These are phyloP conservation scores for Fusarium sp. DNA, from an alignment of 2,329 filamentous ascomycete species.

Conservation along the genomic window DNA sequence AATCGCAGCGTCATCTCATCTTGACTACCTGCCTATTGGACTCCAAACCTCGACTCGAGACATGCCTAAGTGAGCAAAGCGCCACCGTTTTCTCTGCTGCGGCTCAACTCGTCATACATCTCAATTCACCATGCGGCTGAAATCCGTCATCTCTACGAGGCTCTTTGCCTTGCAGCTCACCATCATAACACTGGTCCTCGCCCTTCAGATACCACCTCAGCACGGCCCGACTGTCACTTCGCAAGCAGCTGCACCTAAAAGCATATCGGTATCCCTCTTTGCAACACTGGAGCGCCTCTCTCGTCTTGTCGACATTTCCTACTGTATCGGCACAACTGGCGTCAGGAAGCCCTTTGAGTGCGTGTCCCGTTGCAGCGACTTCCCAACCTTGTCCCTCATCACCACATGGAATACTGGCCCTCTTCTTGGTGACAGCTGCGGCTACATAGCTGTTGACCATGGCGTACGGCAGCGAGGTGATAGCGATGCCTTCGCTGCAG, in stretches of 20 bases:
- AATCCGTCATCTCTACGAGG: background rate
- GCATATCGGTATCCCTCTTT: constrained; percentile 64
- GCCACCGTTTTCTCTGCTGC: background rate
- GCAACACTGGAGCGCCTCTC: constrained; percentile 83
- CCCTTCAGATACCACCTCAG: constrained; percentile 23
- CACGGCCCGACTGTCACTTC: background rate
- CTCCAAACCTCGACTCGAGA: background rate
- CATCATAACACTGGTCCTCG: constrained; percentile 23
- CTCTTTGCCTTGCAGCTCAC: constrained; percentile 34
- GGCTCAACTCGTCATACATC: background rate
- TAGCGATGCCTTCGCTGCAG: constrained; percentile 10
- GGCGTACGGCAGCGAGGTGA: constrained; percentile 36
- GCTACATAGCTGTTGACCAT: constrained; percentile 91
- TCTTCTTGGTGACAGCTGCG: constrained; percentile 87
- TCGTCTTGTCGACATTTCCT: constrained; percentile 91
- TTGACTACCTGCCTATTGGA: background rate
- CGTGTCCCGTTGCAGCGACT: constrained; percentile 83
- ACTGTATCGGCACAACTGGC: constrained; percentile 87
- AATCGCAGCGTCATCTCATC: background rate
- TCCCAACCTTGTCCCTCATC: constrained; percentile 78
- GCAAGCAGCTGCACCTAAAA: constrained; percentile 57
- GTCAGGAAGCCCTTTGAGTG: constrained; percentile 85
- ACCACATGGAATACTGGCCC: constrained; percentile 90
- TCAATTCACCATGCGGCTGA: constrained; percentile 23
- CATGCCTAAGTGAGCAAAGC: background rate